A percentile compares a stretch with the other conserved stretches of the same genome.
phyloP scores from a whole-genome alignment of 208 protist genomes.

The Trypanosoma grayi region DNA sequence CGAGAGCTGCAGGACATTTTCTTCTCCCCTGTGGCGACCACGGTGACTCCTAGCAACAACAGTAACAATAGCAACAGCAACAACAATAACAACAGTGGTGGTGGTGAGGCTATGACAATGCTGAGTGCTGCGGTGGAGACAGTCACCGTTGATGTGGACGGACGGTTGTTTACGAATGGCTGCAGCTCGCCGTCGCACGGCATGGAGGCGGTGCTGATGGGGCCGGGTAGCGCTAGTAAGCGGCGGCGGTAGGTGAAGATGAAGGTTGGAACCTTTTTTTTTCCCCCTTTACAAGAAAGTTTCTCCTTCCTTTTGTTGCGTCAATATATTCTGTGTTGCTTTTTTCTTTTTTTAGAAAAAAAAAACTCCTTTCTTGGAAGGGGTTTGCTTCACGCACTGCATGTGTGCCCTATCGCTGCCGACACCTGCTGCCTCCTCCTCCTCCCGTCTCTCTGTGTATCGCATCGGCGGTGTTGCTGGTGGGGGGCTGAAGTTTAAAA shows the following conservation, averaged over 20 bases:
- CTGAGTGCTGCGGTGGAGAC: background rate
- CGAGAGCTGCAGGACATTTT: constrained; percentile 76
- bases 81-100: background rate
- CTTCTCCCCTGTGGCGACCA: constrained; percentile 2
- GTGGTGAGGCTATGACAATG: background rate
- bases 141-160: background rate
- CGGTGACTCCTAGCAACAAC: background rate
- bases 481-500: too few relatives aligned
- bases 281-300: background rate
- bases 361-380: too few relatives aligned
- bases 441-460: too few relatives aligned
- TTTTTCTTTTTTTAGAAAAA: constrained; percentile 12
- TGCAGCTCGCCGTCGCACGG: background rate
- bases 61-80: background rate
- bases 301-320: background rate
- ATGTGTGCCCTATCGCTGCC: too few relatives aligned
- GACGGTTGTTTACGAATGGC: background rate
- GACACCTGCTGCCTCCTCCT: too few relatives aligned
- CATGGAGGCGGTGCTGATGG: constrained; percentile 20
- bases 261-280: background rate
- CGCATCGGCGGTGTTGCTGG: too few relatives aligned
- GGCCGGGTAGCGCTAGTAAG: constrained; percentile 19
- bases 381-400: too few relatives aligned
- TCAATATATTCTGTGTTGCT: background rate
- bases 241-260: background rate